Evolutionary conservation across 1,139 yeast genomes (phyloP), one percentile per base, ranked within the genome.

Genomic region (Kodamaea fungicola): DNA sequence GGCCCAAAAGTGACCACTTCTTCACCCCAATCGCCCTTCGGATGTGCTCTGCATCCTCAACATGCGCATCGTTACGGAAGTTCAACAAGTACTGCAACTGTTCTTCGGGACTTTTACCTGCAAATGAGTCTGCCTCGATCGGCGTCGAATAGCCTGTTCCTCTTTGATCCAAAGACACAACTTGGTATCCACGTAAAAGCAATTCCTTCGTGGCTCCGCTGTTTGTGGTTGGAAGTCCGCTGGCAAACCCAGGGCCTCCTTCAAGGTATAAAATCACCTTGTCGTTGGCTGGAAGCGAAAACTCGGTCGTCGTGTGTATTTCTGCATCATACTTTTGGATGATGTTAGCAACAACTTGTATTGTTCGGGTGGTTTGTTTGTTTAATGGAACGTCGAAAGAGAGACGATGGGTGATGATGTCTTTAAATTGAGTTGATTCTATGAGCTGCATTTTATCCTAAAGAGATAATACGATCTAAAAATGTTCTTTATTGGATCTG

Each of bases 231-330:
- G 78, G 75, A 3, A 64, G 59, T 2, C 62, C 54, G 39, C 76
- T 61, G 2, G 74, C 69, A 39, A 69, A 75, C 1, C 83, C 83
- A 0, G 83, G 83, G 0, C 83, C 83, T 4, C 83, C 83, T 54
- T 77, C 82, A 30, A 78, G 55, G 44, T 62, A 78, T 7, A 71
- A 56, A 8, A 73, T 52, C 1, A 71, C 41, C 34, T 68, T 69
- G 1, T 64, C 54, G 4, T 50, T 44, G 2, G 47, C 39, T 2
- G 70, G 67, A 35, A 66, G 52, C 1, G 44, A 16, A 4, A 52
- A 40, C 4, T 37, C 31, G 7, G 16, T 9, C 26, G 26, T 19
- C 26, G 38, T 33, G 32, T 59, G 64, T 12, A 58, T 19, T 2
- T 32, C 13, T 12, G 37, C 41, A 31, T 57, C 52, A 42, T 54